Percentiles rank a stretch among this genome's conserved stretches.
Conservation (phyloP, 208 protist genomes). For the Leishmania gerbilli region DNA sequence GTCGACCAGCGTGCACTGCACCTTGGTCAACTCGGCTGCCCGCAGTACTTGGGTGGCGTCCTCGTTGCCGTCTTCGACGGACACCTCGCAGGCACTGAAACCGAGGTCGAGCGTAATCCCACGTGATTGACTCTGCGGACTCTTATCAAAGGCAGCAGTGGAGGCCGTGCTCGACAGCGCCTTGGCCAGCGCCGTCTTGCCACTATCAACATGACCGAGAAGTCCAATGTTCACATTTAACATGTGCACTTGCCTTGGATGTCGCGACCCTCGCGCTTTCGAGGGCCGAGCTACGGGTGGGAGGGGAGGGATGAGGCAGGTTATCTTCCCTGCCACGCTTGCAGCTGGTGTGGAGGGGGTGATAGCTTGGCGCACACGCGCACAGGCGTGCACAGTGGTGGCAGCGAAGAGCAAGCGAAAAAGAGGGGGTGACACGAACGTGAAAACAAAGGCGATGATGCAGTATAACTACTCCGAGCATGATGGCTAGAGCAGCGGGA, state of each 20-base stretch:
- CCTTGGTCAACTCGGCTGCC: constrained; percentile 24
- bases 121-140: constrained; percentile 94
- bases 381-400: background rate
- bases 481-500: background rate
- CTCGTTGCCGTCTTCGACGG: constrained; percentile 23
- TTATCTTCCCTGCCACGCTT: background rate
- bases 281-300: background rate
- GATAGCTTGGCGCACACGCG: background rate
- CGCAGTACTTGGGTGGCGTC: constrained; percentile 13
- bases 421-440: background rate
- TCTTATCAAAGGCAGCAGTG: constrained; percentile 98
- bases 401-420: background rate
- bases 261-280: background rate
- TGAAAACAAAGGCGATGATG: background rate
- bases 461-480: background rate
- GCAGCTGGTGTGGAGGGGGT: background rate
- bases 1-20: constrained; percentile 97
- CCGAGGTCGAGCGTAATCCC: constrained; percentile 99
- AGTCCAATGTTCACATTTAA: constrained; percentile 96
- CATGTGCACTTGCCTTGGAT: constrained; percentile 17
- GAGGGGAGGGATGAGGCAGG: background rate
- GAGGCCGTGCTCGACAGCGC: constrained; percentile 93
- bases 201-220: constrained; percentile 97
- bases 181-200: constrained; percentile 95
- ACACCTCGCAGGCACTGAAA: constrained; percentile 90